Base-by-base conservation (phyloP, 2,329 filamentous ascomycete species). In the Sporothrix protearum region DNA sequence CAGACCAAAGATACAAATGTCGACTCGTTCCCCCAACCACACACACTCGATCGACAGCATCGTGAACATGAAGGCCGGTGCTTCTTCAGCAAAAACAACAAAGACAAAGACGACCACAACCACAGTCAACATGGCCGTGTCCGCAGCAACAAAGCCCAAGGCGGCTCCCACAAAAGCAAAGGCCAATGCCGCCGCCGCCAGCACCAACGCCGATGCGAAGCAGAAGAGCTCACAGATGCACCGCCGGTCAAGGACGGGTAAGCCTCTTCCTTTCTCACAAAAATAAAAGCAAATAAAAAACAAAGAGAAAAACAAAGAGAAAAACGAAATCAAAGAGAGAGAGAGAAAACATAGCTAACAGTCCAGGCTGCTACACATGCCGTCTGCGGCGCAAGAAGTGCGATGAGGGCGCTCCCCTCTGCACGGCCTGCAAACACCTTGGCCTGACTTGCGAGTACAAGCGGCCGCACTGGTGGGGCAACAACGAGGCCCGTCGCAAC, bases 391-490 rank as follows among this genome's bases (percentile, higher is more conserved):
- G 88, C 75, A 91, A 91, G 82, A 91, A 91, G 84, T 91, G 88
- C 82, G 88, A 91, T 77, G 88, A 91, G 80, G 87, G 87, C 74
- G 82, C 84, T 49, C 87, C 87, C 69, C 82, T 84, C 77, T 91
- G 88, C 83, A 86, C 87, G 19, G 88, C 88, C 73, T 91, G 88
- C 85, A 89, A 88, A 76, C 86, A 89, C 78, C 90, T 99, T 71
- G 92, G 92, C 70, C 86, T 99, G 71, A 86, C 87, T 78, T 99
- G 96, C 84, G 94, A 98, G 85, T 99, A 98, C 85, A 97, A 97
- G 86, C 86, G 94, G 79, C 96, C 96, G 49, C 89, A 92, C 83
- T 99, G 96, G 96, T 99, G 96, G 96, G 92, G 91, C 82, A 97
- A 96, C 85, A 92, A 92, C 78, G 94, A 97, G 75, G 89, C 92